These are phyloP conservation scores for Phytophthora podocarpi DNA, from an alignment of 352 stramenopile species.

Conservation along the genomic window DNA sequence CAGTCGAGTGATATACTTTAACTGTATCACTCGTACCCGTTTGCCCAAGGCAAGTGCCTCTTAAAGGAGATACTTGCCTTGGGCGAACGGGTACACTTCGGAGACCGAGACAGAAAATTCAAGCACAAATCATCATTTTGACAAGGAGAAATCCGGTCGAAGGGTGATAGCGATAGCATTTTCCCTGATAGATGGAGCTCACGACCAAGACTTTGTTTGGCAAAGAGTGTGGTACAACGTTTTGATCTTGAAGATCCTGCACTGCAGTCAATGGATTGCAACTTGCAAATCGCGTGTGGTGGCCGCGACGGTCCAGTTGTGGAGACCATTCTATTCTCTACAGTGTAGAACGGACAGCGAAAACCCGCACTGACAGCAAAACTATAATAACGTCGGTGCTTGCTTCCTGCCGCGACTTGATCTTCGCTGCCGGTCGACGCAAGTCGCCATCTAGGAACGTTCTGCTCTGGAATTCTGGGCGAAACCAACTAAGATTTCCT, in stretches of 20 bases:
- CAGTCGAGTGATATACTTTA: too few species aligned
- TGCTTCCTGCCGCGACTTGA: too few species aligned
- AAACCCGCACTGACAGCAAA: too few species aligned
- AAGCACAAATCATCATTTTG: constrained; percentile 5
- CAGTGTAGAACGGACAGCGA: neutral
- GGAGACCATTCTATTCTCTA: neutral
- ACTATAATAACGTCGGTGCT: too few species aligned
- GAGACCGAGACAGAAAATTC: constrained; percentile 1
- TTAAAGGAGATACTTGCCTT: neutral
- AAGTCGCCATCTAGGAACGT: neutral
- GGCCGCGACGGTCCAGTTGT: neutral
- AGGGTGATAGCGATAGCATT: neutral
- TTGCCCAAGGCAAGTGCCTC: too few species aligned
- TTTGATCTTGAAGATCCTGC: too few species aligned
- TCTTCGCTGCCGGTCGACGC: too few species aligned
- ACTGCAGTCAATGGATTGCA: too few species aligned
- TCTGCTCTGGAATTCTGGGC: neutral
- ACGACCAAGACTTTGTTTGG: neutral
- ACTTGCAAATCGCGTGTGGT: constrained; percentile 1
- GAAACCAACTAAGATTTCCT: neutral
- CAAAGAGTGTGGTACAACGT: constrained; percentile 1
- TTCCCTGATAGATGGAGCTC: too few species aligned
- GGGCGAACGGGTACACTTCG: constrained; percentile 10
- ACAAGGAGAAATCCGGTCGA: constrained; percentile 12
- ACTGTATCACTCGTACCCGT: too few species aligned